These are phyloP conservation scores for Xerocomus amazonicus DNA, from an alignment of 1,284 basidiomycete genomes.

Conservation along the genomic window DNA sequence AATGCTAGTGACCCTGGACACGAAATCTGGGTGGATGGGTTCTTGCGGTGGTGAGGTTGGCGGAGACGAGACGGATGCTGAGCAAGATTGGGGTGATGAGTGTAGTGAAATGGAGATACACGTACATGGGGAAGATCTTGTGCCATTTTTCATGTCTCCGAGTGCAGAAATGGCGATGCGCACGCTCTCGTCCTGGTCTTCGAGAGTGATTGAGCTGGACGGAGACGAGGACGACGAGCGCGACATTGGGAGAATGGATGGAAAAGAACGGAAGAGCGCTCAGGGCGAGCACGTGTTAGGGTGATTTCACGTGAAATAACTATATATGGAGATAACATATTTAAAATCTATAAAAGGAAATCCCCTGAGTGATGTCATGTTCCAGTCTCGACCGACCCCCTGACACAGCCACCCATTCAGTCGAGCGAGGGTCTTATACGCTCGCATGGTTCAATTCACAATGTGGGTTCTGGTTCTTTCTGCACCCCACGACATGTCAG, in stretches of 20 bases:
- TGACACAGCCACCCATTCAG: constrained; percentile 17
- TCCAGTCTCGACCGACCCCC: not conserved
- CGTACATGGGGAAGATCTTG: constrained; percentile 13
- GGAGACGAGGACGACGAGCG: constrained; percentile 12
- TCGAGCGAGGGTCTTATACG: constrained; percentile 6
- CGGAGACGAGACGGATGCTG: constrained; percentile 9
- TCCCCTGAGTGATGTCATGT: constrained; percentile 10
- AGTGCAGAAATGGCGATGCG: constrained; percentile 39
- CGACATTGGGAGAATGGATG: constrained; percentile 3
- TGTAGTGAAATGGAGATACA: not conserved
- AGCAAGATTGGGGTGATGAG: not conserved
- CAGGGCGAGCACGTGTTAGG: constrained; percentile 5
- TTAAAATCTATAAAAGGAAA: constrained; percentile 12
- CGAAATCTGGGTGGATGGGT: constrained; percentile 33
- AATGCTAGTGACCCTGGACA: constrained; percentile 41
- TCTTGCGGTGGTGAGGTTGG: constrained; percentile 18
- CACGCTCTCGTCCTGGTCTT: constrained; percentile 38
- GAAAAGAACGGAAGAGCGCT: not conserved
- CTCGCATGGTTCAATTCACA: constrained; percentile 2
- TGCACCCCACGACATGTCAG: constrained; percentile 12
- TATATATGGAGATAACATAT: constrained; percentile 19
- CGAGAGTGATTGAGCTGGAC: constrained; percentile 13
- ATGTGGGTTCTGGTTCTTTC: constrained; percentile 20
- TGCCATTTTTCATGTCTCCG: constrained; percentile 36
- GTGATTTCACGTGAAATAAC: not conserved